phyloP scores from a whole-genome alignment of 225 moss, liverwort and hornwort species.

The Rhytidiadelphus loreus region DNA sequence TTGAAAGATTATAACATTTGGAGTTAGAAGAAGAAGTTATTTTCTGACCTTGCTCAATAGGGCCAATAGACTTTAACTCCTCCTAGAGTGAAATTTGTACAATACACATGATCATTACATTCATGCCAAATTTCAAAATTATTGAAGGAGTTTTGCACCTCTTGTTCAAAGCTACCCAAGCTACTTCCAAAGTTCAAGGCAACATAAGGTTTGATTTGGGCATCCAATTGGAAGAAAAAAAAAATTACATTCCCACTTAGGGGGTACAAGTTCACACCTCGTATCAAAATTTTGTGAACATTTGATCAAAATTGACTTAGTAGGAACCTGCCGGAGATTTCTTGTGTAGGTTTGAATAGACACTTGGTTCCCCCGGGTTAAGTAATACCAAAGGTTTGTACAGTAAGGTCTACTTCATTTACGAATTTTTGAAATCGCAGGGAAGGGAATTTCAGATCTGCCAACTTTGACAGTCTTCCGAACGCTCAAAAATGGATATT shows the following conservation, averaged over 20 bases:
- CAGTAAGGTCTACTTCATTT: too few species aligned
- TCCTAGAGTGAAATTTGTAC: background rate
- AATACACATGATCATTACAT: background rate
- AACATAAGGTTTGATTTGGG: rapidly evolving
- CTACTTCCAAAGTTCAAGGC: rapidly evolving
- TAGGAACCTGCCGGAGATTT: background rate
- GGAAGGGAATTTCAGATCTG: too few species aligned
- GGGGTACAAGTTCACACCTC: background rate
- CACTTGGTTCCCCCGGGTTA: too few species aligned
- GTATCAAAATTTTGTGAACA: background rate
- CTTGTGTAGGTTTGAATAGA: too few species aligned
- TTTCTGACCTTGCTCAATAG: rapidly evolving
- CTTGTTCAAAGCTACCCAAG: too few species aligned
- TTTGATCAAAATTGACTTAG: background rate
- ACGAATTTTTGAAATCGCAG: too few species aligned
- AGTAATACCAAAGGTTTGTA: too few species aligned
- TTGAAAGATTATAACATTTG: background rate
- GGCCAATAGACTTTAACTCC: background rate
- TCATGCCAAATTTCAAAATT: background rate
- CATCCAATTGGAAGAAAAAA: background rate
- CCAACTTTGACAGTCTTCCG: too few species aligned
- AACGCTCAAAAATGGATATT: too few species aligned
- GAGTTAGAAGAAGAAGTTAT: background rate
- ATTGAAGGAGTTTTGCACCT: background rate
- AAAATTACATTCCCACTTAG: rapidly evolving